Evolutionary conservation across 2,329 filamentous ascomycete genomes (phyloP), one percentile per base, ranked within the genome.

Genomic region (Ascochyta koolunga): DNA sequence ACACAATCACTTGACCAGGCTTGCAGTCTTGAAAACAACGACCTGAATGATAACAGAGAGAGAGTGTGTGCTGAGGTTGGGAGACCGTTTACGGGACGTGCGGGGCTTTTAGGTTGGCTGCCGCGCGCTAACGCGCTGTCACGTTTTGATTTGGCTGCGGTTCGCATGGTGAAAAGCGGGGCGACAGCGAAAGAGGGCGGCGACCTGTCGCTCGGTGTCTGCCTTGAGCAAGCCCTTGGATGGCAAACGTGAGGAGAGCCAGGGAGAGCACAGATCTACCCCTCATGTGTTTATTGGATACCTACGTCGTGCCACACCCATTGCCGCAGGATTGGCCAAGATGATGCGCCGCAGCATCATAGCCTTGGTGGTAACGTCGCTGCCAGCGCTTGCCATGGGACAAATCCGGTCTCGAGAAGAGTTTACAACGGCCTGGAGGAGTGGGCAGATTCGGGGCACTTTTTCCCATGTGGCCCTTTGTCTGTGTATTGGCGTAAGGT

Each of bases 61-160:
- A 43, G 9, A n/a, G n/a, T n/a, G n/a, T n/a, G n/a, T 15, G 38
- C 16, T 21, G 10, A 25, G n/a, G 40, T 38, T 16, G 11, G 19
- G 8, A 25, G 32, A 16, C 9, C 13, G 51, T 18, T 24, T n/a
- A n/a, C n/a, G 35, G 37, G 27, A 32, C 2, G 44, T 41, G 38
- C 51, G 51, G 51, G 40, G 40, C 33, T 42, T 47, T 43, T 15
- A 16, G 29, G 19, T 32, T 40, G 16, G 41, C 21, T 21, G 39
- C 18, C 25, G 18, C 37, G 52, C 52, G 40, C 47, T 32, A 35
- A 56, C 53, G 53, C 52, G 56, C 50, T 10, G 24, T 56, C 56
- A 56, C 56, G 52, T 56, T 55, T 31, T 25, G n/a, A 25, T 55
- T 31, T 25, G n/a, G 31, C 52, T n/a, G 39, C 44, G 52, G 35